Evolutionary conservation across 352 stramenopile genomes (phyloP), one percentile per base, ranked within the genome.

Genomic region (Thraustochytrium striatum): DNA sequence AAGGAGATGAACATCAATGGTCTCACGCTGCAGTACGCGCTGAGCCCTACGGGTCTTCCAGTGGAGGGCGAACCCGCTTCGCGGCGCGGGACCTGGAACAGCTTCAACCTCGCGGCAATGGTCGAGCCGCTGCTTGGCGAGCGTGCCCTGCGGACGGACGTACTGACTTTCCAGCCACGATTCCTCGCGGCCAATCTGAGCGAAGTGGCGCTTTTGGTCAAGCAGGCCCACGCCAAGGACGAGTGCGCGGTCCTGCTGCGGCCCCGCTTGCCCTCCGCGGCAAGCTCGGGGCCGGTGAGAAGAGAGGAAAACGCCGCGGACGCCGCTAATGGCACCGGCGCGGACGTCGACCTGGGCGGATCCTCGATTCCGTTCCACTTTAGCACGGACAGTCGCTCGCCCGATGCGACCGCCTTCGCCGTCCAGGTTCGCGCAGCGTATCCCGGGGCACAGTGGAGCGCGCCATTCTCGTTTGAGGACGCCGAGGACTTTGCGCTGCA

Each of bases 401-500:
- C n/a, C n/a, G n/a, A n/a, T n/a, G 53, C 59, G 33, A 36, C 59
- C 7, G 30, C 59, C 19, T 32, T 53, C 21, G 19, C 8, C 30
- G n/a, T 79, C 16, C 69, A 69, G 35, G 69, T 79, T 9, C 39
- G 47, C 38, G 32, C 72, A 0, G 69, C 69, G 19, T 19, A 2
- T 21, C 0, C 50, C 9, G 69, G 53, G 19, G 72, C n/a, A 2
- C 7, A 41, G 9, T 72, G 55, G 72, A 57, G 25, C 13, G 72
- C 36, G 52, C 55, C 72, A 3, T 55, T 80, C 19, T 5, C 16
- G 19, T 2, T 72, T 8, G 55, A 58, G 7, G 72, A 61, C 0
- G 21, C 47, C 5, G 72, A 80, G 30, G 72, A 80, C 41, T 80
- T 80, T 80, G 72, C 30, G 25, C 38, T 80, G 30, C 72, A 80